Base-by-base conservation (phyloP, 495 filamentous ascomycete genomes). In the Aspergillus ostianus region DNA sequence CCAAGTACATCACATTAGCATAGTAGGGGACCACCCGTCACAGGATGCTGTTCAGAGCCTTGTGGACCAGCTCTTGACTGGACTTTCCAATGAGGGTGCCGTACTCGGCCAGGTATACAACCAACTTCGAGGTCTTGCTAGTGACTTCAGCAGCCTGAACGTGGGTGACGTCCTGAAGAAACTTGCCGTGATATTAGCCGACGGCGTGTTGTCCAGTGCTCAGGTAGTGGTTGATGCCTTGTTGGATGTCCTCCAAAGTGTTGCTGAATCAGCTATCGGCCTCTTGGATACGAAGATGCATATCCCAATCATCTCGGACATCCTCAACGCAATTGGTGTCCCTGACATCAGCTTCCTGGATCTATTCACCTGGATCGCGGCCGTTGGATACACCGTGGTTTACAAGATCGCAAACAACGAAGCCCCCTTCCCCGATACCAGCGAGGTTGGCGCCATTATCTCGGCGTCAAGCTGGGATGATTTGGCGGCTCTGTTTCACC, bases 231-330 rank as follows among this genome's bases (percentile, higher is more conserved):
- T 55, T 0, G 60, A 58, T n/a, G 51, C 60, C n/a, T 12, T 62
- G 27, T n/a, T 62, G 5, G 29, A 55, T 12, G 51, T 62, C 18
- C 51, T 62, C 5, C 3, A 15, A 10, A 3, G 3, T 0, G 23
- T 62, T 0, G 55, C 55, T 3, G 1, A 26, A 7, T 29, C 55
- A 2, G 60, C 60, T 6, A 0, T 58, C 17, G 26, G 2, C 4
- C 15, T 62, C 1, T 27, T 62, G 4, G 55, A 62, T 17, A 55
- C 51, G 19, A 62, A 62, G n/a, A 55, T 62, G 41, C 60, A 62
- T 19, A 62, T 58, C 50, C 60, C 60, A 0, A 45, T 62, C 27
- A 62, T 62, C 27, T 62, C 60, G 5, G 55, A 54, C 19, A 50
- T 62, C 20, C 60, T 62, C 27, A 58, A 55, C 27, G 29, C n/a